Evolutionary conservation across 1,284 basidiomycete species (phyloP).

Genomic region (Thecaphora frezii): DNA sequence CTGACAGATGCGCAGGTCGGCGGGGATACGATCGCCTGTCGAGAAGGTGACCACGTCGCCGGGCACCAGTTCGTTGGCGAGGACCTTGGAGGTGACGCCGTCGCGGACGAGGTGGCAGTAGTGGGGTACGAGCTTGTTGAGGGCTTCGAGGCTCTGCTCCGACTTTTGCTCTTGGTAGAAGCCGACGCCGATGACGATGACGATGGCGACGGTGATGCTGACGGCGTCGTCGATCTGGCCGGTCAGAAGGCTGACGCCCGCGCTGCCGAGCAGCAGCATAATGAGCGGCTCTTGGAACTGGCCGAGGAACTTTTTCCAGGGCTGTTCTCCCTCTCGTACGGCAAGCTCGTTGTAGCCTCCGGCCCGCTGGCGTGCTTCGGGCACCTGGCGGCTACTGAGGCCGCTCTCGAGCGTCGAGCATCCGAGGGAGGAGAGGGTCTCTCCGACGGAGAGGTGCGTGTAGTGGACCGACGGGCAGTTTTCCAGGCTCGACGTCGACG

Average conservation of each 20-base stretch:
- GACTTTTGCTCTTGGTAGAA: constrained; percentile 94
- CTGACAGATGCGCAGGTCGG: constrained; percentile 80
- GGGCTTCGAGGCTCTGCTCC: constrained; percentile 88
- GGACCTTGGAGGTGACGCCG: constrained; percentile 64
- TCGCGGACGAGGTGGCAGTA: constrained; percentile 87
- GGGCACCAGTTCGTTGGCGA: constrained; percentile 92
- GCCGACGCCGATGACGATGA: constrained; percentile 90
- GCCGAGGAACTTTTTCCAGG: constrained; percentile 82
- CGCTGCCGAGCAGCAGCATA: constrained; percentile 82
- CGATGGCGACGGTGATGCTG: constrained; percentile 88
- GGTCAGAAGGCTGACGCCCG: constrained; percentile 81
- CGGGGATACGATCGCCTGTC: constrained; percentile 87
- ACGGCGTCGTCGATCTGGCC: constrained; percentile 92
- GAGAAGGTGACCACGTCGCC: constrained; percentile 87
- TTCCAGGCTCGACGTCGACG: no score
- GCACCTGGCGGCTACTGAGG: constrained; percentile 23
- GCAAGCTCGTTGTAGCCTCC: constrained; percentile 77
- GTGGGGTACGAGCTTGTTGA: constrained; percentile 94
- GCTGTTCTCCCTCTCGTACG: constrained; percentile 77
- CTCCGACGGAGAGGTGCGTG: constrained; percentile 29
- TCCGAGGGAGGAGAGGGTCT: constrained; percentile 29
- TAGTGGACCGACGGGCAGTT: constrained; percentile 34
- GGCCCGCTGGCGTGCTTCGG: constrained; percentile 17
- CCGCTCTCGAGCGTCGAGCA: constrained; percentile 40
- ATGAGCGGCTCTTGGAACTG: constrained; percentile 94